Evolutionary conservation across 371 early-diverging fungal genomes (phyloP), one percentile per base, ranked within the genome.

Genomic region (Actinomortierella ambigua): DNA sequence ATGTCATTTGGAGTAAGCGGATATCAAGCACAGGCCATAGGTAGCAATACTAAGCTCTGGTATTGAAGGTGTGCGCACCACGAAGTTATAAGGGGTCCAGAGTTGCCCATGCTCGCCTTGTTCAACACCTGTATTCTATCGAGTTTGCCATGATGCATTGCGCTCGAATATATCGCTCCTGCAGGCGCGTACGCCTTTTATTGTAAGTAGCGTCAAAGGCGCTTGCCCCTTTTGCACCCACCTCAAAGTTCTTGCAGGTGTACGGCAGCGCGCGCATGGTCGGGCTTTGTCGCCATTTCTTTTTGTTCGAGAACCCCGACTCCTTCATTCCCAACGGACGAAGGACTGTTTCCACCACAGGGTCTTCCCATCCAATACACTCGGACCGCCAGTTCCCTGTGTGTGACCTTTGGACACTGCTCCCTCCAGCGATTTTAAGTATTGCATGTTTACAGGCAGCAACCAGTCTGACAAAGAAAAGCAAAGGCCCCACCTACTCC

Each of bases 81-180:
- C 5, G 41, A 64, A 5, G 8, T 57, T 23, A 8, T 57, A 53
- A 0, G 47, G 40, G 4, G 15, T 49, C 4, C 26, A 18, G 5
- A 43, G 23, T 17, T 57, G 53, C 18, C 24, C 7, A 57, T 15
- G 18, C 29, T 27, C 0, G 44, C 43, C 53, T 53, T 47, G 42
- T 55, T 52, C 46, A 63, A 18, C 17, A 63, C 57, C 26, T 63
- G 63, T 24, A 52, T 52, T 2, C 53, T 53, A 15, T 56, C 53
- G 14, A 41, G 22, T 18, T 53, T 28, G 14, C 65, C 65, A 1
- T 27, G n/a, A 9, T 44, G 9, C 43, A 65, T 49, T 2, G 50
- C 59, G 54, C 54, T 59, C 5, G 59, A 58, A 26, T 54, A 49
- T 18, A 65, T 50, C 34, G 58, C 64, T 41, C 64, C 64, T 11